phyloP scores from a whole-genome alignment of 2,329 filamentous ascomycete genomes.

The Pseudopithomyces maydicus region DNA sequence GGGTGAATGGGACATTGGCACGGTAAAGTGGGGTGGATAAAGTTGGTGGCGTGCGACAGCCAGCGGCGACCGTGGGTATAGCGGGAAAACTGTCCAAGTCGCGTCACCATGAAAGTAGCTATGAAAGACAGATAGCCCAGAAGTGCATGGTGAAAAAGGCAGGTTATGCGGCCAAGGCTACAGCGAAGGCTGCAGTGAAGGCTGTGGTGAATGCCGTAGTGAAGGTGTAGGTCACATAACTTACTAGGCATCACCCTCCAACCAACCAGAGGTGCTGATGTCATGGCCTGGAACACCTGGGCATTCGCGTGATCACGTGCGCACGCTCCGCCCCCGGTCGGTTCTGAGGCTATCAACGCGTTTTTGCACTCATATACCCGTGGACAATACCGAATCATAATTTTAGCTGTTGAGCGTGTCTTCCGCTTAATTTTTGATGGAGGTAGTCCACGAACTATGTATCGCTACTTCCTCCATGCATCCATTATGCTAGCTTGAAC shows the following conservation, averaged over 20 bases:
- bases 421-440: no score
- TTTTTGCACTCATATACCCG: neutral
- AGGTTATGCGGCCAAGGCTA: neutral
- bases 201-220: no score
- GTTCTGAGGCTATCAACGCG: no score
- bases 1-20: constrained; percentile 1
- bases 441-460: no score
- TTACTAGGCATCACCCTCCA: no score
- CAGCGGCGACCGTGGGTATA: neutral
- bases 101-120: neutral
- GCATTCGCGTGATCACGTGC: constrained; percentile 8
- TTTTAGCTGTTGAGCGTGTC: no score
- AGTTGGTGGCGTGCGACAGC: neutral
- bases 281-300: constrained; percentile 1
- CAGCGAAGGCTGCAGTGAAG: neutral
- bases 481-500: neutral
- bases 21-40: neutral
- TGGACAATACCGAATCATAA: no score
- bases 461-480: no score
- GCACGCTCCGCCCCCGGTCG: neutral
- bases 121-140: neutral
- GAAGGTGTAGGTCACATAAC: no score
- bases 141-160: neutral
- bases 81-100: neutral
- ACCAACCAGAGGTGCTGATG: neutral